Percentiles rank a stretch among this genome's conserved stretches.
Conservation (phyloP, 2,329 filamentous ascomycete species). For the Ophiostoma ulmi region DNA sequence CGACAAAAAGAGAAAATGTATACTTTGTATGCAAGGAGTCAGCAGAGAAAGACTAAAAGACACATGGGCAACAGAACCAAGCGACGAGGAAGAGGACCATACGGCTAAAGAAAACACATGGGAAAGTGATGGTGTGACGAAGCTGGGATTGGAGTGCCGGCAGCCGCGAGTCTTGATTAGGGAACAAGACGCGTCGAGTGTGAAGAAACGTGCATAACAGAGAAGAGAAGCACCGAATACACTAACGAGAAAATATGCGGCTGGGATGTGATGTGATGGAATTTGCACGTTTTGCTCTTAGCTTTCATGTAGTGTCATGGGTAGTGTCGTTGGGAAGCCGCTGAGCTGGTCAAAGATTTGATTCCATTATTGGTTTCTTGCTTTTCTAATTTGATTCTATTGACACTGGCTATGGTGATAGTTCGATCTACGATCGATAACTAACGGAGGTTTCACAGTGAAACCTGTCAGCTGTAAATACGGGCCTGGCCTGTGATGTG, state of each 20-base stretch:
- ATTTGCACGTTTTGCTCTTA: not conserved
- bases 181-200: slow-evolving; percentile 2
- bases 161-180: slow-evolving; percentile 3
- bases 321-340: not conserved
- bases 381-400: not conserved
- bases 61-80: not conserved
- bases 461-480: slow-evolving; percentile 5
- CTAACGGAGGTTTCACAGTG: slow-evolving; percentile 2
- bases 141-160: not conserved
- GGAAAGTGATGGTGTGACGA: not conserved
- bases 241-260: not conserved
- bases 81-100: not conserved
- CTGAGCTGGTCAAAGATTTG: not conserved
- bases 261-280: not conserved
- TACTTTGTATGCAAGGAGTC: not conserved
- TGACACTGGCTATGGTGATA: not conserved
- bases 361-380: not conserved
- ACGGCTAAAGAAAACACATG: not conserved
- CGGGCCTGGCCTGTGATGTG: not conserved
- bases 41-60: not conserved
- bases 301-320: no score
- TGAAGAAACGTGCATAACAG: not conserved
- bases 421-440: not conserved
- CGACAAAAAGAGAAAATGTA: slow-evolving; percentile 9
- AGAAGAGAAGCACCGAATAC: not conserved